Conservation (phyloP, 176 grass and related monocot species). For the Triticum aestivum region DNA sequence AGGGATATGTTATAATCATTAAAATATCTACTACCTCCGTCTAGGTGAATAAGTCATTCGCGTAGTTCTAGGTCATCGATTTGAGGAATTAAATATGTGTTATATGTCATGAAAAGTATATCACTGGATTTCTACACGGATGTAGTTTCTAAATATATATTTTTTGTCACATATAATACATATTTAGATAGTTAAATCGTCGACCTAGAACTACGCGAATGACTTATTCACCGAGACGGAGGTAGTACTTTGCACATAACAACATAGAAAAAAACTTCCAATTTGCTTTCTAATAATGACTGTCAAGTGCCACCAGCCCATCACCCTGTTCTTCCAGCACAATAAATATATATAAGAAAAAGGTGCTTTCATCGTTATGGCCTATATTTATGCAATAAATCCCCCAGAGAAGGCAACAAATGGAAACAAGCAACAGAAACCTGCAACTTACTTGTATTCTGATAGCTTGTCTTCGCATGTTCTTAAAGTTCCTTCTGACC, state of each 20-base stretch:
- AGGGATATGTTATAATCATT: constrained; percentile 28
- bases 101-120: no score
- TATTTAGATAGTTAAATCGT: no score
- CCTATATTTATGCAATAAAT: constrained; percentile 18
- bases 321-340: constrained; percentile 1
- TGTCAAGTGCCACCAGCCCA: constrained; percentile 16
- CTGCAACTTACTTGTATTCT: constrained; percentile 78
- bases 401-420: constrained; percentile 17
- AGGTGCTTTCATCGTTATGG: neutral
- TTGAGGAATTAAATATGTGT: no score
- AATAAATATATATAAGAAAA: neutral
- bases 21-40: neutral
- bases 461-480: constrained; percentile 70
- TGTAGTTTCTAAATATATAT: no score
- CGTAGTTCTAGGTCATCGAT: no score
- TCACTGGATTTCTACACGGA: no score
- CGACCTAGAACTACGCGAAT: no score
- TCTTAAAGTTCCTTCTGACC: constrained; percentile 61
- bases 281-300: constrained; percentile 11
- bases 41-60: no score
- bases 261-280: neutral
- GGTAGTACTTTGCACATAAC: neutral
- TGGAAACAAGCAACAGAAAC: neutral
- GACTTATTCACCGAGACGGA: no score
- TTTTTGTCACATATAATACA: no score